phyloP scores from a whole-genome alignment of 2,329 filamentous ascomycete species.

The Phaeosphaeria sp. region DNA sequence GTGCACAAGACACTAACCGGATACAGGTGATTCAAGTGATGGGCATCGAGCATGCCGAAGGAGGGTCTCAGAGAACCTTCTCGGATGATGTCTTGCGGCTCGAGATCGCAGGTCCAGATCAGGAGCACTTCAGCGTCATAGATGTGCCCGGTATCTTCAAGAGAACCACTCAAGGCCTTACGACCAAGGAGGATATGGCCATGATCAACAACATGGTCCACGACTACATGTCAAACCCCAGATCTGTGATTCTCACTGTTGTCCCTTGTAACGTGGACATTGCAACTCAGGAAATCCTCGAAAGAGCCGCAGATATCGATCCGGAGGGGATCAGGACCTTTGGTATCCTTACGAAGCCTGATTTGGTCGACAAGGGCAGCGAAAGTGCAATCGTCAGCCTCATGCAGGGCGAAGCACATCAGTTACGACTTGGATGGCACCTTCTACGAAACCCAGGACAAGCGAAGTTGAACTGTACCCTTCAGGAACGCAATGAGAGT shows the following conservation, averaged over 20 bases:
- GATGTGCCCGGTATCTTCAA: conserved; percentile 53
- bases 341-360: conserved; percentile 46
- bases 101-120: conserved; percentile 48
- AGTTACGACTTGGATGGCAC: conserved; percentile 19
- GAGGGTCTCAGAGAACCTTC: conserved; percentile 36
- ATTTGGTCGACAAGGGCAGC: conserved; percentile 36
- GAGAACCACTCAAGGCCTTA: conserved; percentile 12
- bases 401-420: not conserved
- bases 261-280: conserved; percentile 47
- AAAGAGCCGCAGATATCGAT: conserved; percentile 48
- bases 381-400: conserved; percentile 12
- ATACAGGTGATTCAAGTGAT: no score
- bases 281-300: conserved; percentile 55
- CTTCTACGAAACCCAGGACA: conserved; percentile 39
- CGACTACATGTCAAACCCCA: conserved; percentile 17
- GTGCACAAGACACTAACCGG: no score
- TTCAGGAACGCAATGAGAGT: no score
- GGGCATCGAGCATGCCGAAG: not conserved
- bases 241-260: conserved; percentile 22
- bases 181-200: conserved; percentile 20
- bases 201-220: conserved; percentile 17
- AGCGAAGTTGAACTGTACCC: conserved; percentile 17
- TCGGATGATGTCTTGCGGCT: conserved; percentile 48
- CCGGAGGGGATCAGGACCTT: conserved; percentile 27
- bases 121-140: conserved; percentile 51